Percentiles rank a stretch among this genome's conserved stretches.
Conservation (phyloP, 345 rosid genomes). For the Conringia planisiliqua region DNA sequence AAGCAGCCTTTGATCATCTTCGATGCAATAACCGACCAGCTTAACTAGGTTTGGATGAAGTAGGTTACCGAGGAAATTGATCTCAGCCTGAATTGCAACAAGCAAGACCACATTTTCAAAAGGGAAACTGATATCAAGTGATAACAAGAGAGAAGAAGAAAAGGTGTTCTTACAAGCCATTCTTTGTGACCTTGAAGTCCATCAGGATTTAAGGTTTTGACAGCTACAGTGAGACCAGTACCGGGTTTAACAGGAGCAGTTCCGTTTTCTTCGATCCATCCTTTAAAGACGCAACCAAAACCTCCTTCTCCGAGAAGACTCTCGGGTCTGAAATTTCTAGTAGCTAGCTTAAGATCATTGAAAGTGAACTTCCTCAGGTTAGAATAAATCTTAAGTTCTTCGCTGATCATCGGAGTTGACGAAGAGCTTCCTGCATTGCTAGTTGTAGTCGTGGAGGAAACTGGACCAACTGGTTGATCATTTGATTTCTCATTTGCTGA, state of each 20-base stretch:
- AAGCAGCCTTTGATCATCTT: conserved; percentile 63
- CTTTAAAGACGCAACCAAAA: conserved; percentile 95
- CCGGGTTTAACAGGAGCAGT: conserved; percentile 98
- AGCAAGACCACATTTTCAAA: conserved; percentile 1
- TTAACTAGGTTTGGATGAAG: conserved; percentile 56
- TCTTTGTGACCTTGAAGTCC: conserved; percentile 99
- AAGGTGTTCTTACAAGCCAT: conserved; percentile 67
- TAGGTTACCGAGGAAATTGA: conserved; percentile 66
- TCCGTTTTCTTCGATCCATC: conserved; percentile 97
- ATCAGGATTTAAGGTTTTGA: conserved; percentile 95
- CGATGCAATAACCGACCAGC: conserved; percentile 54
- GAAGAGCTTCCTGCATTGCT: conserved; percentile 83
- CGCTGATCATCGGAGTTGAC: conserved; percentile 78
- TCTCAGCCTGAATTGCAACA: conserved; percentile 60
- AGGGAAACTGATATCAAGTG: neutral
- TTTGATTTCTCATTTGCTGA: conserved; percentile 62
- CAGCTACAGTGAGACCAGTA: conserved; percentile 95
- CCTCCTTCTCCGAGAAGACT: conserved; percentile 99
- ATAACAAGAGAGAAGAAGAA: conserved; percentile 1
- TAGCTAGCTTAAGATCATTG: conserved; percentile 87
- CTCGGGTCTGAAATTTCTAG: conserved; percentile 94
- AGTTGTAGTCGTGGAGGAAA: conserved; percentile 69
- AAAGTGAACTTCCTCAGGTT: conserved; percentile 78
- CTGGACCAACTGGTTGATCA: conserved; percentile 62
- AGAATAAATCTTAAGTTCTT: conserved; percentile 79